phyloP scores from a whole-genome alignment of 1,284 basidiomycete species.

The Testicularia cyperi region DNA sequence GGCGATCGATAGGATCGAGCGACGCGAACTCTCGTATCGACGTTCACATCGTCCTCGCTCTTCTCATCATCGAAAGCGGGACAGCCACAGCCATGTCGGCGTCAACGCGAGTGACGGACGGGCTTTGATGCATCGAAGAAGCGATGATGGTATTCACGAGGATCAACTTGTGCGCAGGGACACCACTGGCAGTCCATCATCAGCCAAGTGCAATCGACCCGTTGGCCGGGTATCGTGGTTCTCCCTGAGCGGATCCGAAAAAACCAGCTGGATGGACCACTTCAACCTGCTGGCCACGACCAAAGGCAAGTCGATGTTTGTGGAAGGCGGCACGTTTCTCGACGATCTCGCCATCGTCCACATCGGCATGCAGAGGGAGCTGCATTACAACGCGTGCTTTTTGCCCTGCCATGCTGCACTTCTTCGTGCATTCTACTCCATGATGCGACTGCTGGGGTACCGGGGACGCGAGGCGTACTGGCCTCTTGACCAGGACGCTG shows the following conservation, averaged over 20 bases:
- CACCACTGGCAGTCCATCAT: no score
- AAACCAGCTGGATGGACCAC: constrained; percentile 3
- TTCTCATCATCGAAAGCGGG: no score
- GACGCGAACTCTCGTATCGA: no score
- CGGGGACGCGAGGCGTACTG: constrained; percentile 21
- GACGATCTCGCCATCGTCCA: constrained; percentile 27
- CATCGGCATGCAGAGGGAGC: constrained; percentile 21
- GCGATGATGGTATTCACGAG: no score
- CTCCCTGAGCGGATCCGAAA: constrained; percentile 4
- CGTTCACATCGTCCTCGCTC: no score
- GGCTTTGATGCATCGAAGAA: no score
- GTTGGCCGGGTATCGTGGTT: constrained; percentile 23
- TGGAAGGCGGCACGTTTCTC: constrained; percentile 12
- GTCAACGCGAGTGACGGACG: no score
- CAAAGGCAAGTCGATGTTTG: constrained; percentile 15
- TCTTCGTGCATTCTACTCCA: constrained; percentile 13
- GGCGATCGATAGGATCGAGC: no score
- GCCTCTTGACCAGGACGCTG: constrained; percentile 16
- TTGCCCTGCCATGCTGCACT: constrained; percentile 23
- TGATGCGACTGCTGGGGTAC: constrained; percentile 23
- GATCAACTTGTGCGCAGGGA: no score
- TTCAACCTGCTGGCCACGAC: constrained; percentile 3
- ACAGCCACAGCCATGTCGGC: no score
- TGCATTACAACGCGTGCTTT: constrained; percentile 33
- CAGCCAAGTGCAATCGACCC: constrained; percentile 17